phyloP scores from a whole-genome alignment of 495 filamentous ascomycete genomes.

The Clavariopsis aquatica region DNA sequence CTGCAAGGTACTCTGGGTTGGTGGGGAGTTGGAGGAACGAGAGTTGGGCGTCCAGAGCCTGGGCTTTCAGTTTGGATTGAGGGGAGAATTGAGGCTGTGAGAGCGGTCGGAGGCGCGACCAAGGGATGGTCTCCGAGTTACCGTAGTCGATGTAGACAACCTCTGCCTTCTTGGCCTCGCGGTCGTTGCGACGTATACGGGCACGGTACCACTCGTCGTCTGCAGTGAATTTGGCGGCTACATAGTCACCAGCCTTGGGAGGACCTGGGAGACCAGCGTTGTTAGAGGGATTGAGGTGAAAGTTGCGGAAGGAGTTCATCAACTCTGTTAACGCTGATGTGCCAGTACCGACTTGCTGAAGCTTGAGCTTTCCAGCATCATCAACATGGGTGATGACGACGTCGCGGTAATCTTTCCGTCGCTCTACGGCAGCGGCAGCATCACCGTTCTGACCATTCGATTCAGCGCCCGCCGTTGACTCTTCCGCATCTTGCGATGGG shows the following conservation, averaged over 20 bases:
- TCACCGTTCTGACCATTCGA: slow-evolving; percentile 48
- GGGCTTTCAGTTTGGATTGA: slow-evolving; percentile 71
- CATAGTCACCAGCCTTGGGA: slow-evolving; percentile 88
- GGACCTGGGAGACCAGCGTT: slow-evolving; percentile 67
- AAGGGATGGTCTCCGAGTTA: slow-evolving; percentile 84
- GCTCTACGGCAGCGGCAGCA: slow-evolving; percentile 53
- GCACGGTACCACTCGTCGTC: slow-evolving; percentile 95
- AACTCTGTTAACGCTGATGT: slow-evolving; percentile 78
- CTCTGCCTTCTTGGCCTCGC: slow-evolving; percentile 80
- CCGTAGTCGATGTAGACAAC: slow-evolving; percentile 96
- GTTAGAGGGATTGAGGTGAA: slow-evolving; percentile 76
- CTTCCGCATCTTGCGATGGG: slow-evolving; percentile 57
- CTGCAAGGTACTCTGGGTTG: slow-evolving; percentile 72
- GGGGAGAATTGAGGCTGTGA: slow-evolving; percentile 72
- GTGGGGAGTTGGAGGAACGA: slow-evolving; percentile 85
- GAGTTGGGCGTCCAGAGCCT: slow-evolving; percentile 85
- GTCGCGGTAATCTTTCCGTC: slow-evolving; percentile 83
- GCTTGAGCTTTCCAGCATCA: slow-evolving; percentile 69
- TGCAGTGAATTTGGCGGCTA: slow-evolving; percentile 82
- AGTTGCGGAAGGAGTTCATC: slow-evolving; percentile 84
- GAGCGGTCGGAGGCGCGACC: slow-evolving; percentile 77
- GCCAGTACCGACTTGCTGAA: slow-evolving; percentile 82
- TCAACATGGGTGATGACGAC: slow-evolving; percentile 90
- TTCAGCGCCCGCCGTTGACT: slow-evolving; percentile 53
- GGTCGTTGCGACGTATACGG: slow-evolving; percentile 86